A percentile compares a stretch with the other conserved stretches of the same genome.
Conservation (phyloP, 2,329 filamentous ascomycete species). For the Acephala macrosclerotiorum region DNA sequence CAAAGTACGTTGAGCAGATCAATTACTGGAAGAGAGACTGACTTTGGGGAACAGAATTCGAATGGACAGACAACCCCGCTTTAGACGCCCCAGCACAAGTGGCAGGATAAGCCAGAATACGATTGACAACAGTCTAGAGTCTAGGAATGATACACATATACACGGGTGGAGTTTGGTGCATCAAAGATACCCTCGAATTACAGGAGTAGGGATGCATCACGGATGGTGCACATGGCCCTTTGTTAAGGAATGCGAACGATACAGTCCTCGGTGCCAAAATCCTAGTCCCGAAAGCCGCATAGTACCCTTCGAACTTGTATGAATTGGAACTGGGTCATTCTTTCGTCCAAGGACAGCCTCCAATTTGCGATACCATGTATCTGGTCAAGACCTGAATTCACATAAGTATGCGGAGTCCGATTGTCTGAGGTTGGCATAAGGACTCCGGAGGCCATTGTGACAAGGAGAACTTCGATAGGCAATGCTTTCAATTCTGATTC, state of each 20-base stretch:
- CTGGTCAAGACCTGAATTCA: too few relatives aligned
- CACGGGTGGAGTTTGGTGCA: background rate
- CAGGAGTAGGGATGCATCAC: background rate
- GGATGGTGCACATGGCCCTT: background rate
- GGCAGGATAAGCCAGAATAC: background rate
- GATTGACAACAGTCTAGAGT: background rate
- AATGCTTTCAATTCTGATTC: too few relatives aligned
- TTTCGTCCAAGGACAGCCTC: too few relatives aligned
- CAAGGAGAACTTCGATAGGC: too few relatives aligned
- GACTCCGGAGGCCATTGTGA: too few relatives aligned
- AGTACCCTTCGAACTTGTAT: too few relatives aligned
- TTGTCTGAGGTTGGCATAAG: too few relatives aligned
- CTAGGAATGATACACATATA: background rate
- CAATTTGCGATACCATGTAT: too few relatives aligned
- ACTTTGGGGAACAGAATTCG: conserved; percentile 52
- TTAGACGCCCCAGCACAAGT: background rate
- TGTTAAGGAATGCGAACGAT: background rate
- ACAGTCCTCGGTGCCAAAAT: too few relatives aligned
- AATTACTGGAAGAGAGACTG: background rate
- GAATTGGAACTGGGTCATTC: too few relatives aligned
- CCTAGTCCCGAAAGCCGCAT: too few relatives aligned
- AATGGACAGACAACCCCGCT: conserved; percentile 49
- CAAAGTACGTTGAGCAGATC: conserved; percentile 70
- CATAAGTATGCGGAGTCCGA: too few relatives aligned
- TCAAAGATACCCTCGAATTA: background rate